Conservation (phyloP, 108 stramenopile genomes). For the Pseudonitzschia multiseries region DNA sequence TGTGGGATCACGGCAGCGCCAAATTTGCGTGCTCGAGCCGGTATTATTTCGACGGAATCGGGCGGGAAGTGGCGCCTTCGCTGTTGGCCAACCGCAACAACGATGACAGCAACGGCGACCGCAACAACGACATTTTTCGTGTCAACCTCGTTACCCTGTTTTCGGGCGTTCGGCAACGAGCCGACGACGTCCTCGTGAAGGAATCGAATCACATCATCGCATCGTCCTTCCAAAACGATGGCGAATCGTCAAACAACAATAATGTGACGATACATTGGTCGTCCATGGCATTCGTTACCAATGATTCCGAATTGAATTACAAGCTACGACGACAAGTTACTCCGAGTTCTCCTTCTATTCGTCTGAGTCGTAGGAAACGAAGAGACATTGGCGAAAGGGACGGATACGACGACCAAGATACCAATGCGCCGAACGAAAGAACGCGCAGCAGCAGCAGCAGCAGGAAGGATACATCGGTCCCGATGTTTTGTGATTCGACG, state of each 20-base stretch:
- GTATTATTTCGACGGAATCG: not conserved
- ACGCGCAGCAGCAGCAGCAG: constrained; percentile 7
- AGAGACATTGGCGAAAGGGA: not conserved
- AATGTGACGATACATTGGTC: constrained; percentile 12
- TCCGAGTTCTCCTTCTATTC: not conserved
- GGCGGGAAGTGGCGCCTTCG: not conserved
- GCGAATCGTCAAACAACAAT: not conserved
- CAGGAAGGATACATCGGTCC: not conserved
- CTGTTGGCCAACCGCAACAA: not conserved
- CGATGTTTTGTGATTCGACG: constrained; percentile 23
- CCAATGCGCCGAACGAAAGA: not conserved
- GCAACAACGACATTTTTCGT: not conserved
- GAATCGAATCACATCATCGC: constrained; percentile 20
- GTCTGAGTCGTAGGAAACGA: not conserved
- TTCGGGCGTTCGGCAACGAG: constrained; percentile 25
- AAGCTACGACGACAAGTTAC: not conserved
- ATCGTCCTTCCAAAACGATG: not conserved
- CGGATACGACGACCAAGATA: not conserved
- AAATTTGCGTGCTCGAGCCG: constrained; percentile 6
- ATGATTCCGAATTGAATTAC: constrained; percentile 20
- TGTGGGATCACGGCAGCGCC: constrained; percentile 30
- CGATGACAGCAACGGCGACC: not conserved
- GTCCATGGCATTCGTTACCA: constrained; percentile 25
- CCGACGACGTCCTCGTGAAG: constrained; percentile 27
- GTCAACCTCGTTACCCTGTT: constrained; percentile 16